Conservation (phyloP, 805 yeast species). For the Wickerhamomyces rabaulensis region DNA sequence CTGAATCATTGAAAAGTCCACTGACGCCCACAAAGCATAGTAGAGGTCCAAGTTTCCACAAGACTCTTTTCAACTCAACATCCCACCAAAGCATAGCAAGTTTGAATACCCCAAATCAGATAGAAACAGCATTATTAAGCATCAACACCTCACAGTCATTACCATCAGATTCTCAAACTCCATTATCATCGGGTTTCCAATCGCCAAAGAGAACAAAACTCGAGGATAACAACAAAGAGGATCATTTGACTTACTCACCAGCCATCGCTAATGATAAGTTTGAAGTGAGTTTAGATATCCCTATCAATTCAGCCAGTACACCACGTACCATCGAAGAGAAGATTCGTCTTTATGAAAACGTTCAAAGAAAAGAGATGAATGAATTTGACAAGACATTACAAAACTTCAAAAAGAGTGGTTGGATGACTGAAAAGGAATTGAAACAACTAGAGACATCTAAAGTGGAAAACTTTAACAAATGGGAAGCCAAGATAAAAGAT, state of each 20-base stretch:
- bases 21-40: conserved; percentile 1
- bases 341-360: conserved; percentile 13
- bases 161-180: neutral
- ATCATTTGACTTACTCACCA: conserved; percentile 14
- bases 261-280: conserved; percentile 21
- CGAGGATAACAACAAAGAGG: neutral
- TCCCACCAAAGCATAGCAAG: conserved; percentile 4
- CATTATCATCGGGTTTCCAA: neutral
- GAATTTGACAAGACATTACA: conserved; percentile 15
- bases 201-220: conserved; percentile 1
- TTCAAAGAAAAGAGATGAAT: conserved; percentile 15
- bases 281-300: conserved; percentile 18
- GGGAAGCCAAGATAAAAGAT: conserved; percentile 18
- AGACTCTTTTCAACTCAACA: conserved; percentile 3
- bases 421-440: conserved; percentile 20
- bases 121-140: neutral
- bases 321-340: conserved; percentile 16
- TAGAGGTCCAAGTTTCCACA: neutral
- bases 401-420: conserved; percentile 18
- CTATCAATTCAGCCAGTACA: conserved; percentile 5
- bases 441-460: conserved; percentile 14
- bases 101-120: neutral
- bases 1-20: conserved; percentile 3
- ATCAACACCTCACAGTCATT: neutral
- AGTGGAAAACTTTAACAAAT: conserved; percentile 17